Base-by-base conservation (phyloP, 352 stramenopile genomes). In the Phytophthora aleatoria region DNA sequence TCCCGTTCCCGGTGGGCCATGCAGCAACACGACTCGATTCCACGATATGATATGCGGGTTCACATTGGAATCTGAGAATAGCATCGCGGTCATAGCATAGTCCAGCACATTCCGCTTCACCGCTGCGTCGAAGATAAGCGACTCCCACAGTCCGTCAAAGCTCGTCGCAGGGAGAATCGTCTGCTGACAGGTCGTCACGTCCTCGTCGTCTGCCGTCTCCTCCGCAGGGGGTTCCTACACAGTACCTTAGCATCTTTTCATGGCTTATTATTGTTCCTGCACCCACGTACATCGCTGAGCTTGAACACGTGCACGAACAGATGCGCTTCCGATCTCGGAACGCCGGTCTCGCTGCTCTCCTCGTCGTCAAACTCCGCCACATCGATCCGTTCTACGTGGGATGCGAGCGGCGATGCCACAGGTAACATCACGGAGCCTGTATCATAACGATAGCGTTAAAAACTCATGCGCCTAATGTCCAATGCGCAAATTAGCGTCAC, bases 1-100 rank as follows among this genome's bases (percentile, higher is more conserved):
- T 6, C 92, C 93, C 0, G 93, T 98, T n/a, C 93, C 93, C 10
- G 93, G 93, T 33, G 93, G 92, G 5, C 93, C 93, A 76, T 98
- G 90, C 15, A 98, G 72, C 39, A 98, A 67, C 31, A 98, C 79
- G 11, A 98, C 83, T 36, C 84, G 86, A 73, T 98, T 98, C 83
- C 90, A 97, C 31, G 90, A 89, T 13, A 98, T 90, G 16, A 98
- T 84, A 61, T 96, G 80, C 12, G 82, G 74, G 31, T 96, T 94
- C 30, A 98, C 91, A 15, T 86, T 69, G 24, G 73, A 69, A 54
- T 96, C 79, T 2, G 90, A 89, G 48, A 98, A 98, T n/a, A 97
- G 62, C 73, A 98, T 87, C 13, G 92, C 88, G 3, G 90, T 97
- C 47, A 83, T 82, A 8, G 90, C 91, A 68, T 97, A 98, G 53